Conservation (phyloP, 1,284 basidiomycete genomes). For the Amylostereum areolatum region DNA sequence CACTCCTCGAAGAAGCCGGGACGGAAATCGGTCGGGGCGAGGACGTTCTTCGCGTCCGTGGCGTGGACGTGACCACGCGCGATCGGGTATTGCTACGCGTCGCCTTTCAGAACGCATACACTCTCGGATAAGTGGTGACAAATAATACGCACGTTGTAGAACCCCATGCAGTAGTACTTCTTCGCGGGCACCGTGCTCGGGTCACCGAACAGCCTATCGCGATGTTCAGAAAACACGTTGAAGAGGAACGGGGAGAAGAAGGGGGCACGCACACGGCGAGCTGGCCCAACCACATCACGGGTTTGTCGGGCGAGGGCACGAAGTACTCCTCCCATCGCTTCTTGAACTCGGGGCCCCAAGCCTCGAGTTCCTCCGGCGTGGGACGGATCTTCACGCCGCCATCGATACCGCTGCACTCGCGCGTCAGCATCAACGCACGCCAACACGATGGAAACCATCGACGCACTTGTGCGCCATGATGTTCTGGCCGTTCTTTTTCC, state of each 20-base stretch:
- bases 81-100: slow-evolving; percentile 35
- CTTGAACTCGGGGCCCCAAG: slow-evolving; percentile 38
- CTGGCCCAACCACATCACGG: slow-evolving; percentile 32
- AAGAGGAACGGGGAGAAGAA: too few relatives aligned
- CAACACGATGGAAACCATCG: too few relatives aligned
- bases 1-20: slow-evolving; percentile 20
- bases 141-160: too few relatives aligned
- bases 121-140: too few relatives aligned
- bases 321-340: slow-evolving; percentile 38
- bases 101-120: too few relatives aligned
- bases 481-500: slow-evolving; percentile 38
- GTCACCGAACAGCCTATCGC: slow-evolving; percentile 24
- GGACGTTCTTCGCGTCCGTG: slow-evolving; percentile 28
- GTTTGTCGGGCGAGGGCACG: slow-evolving; percentile 40
- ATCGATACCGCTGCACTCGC: slow-evolving; percentile 34
- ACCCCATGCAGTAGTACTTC: slow-evolving; percentile 28
- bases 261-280: slow-evolving; percentile 23
- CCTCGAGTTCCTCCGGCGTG: slow-evolving; percentile 32
- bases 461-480: slow-evolving; percentile 45
- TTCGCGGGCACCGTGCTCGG: slow-evolving; percentile 15
- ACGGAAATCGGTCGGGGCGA: slow-evolving; percentile 31
- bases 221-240: too few relatives aligned
- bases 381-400: slow-evolving; percentile 46
- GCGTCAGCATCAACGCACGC: too few relatives aligned
- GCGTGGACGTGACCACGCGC: slow-evolving; percentile 39